Conservation (phyloP, 208 protist genomes). For the Angomonas ambiguus region DNA sequence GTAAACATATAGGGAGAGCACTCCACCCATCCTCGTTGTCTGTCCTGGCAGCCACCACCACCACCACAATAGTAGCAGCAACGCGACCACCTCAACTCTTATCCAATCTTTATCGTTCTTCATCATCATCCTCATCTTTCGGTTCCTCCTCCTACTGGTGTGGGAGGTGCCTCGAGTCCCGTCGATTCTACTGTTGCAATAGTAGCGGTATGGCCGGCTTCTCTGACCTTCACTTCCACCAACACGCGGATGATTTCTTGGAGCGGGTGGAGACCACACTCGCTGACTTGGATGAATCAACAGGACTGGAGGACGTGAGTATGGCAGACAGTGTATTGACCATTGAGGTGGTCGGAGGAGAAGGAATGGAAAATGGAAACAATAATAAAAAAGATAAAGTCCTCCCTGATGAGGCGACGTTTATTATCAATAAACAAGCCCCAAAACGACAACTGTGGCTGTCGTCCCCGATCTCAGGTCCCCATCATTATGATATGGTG, state of each 20-base stretch:
- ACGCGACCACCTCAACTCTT: no score
- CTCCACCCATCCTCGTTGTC: no score
- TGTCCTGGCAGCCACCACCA: no score
- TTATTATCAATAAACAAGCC: conserved; percentile 92
- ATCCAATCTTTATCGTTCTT: no score
- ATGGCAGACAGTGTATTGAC: conserved; percentile 68
- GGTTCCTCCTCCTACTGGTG: no score
- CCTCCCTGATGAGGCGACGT: conserved; percentile 20
- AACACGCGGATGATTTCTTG: conserved; percentile 60
- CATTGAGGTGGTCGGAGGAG: conserved; percentile 25
- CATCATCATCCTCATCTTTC: no score
- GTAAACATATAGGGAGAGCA: no score
- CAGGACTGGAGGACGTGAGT: conserved; percentile 60
- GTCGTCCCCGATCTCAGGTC: conserved; percentile 86
- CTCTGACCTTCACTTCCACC: conserved; percentile 72
- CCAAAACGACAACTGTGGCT: conserved; percentile 92
- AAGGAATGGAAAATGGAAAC: background rate
- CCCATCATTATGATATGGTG: conserved; percentile 87
- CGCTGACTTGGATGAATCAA: conserved; percentile 42
- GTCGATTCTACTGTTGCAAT: no score
- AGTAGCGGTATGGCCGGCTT: conserved; percentile 89
- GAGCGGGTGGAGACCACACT: conserved; percentile 52
- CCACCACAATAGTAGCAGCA: no score
- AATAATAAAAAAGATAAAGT: background rate
- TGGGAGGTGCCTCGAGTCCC: no score